phyloP scores from a whole-genome alignment of 345 rosid species.

The Atalantia buxifolia region DNA sequence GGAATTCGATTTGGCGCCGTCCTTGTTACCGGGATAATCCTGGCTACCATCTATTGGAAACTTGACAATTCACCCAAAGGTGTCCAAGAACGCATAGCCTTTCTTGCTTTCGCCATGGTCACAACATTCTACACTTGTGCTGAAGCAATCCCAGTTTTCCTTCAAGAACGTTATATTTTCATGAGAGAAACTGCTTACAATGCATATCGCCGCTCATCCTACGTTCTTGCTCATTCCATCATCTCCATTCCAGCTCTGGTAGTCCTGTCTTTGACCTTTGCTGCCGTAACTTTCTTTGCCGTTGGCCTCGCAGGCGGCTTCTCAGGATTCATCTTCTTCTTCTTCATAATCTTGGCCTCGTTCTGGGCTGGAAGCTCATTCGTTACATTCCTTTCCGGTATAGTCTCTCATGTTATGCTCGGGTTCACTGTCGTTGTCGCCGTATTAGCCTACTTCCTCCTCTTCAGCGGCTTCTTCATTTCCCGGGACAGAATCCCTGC shows the following conservation, averaged over 20 bases:
- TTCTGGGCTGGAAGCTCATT: constrained; percentile 97
- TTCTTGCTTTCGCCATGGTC: constrained; percentile 94
- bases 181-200: constrained; percentile 96
- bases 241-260: constrained; percentile 67
- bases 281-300: constrained; percentile 68
- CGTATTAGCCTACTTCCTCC: constrained; percentile 75
- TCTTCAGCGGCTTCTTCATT: constrained; percentile 95
- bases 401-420: constrained; percentile 81
- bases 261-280: constrained; percentile 64
- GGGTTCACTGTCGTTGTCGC: constrained; percentile 88
- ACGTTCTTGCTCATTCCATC: constrained; percentile 78
- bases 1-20: constrained; percentile 80
- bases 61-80: constrained; percentile 87
- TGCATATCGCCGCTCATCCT: constrained; percentile 86
- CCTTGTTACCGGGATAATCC: constrained; percentile 72
- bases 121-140: constrained; percentile 96
- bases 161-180: constrained; percentile 91
- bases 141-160: constrained; percentile 86
- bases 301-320: constrained; percentile 77
- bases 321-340: constrained; percentile 71
- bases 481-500: constrained; percentile 64
- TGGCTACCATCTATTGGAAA: constrained; percentile 78
- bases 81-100: constrained; percentile 77
- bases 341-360: constrained; percentile 59
- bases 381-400: constrained; percentile 82